Conservation (phyloP, 2,329 filamentous ascomycete genomes). For the Ampelomyces quisqualis region DNA sequence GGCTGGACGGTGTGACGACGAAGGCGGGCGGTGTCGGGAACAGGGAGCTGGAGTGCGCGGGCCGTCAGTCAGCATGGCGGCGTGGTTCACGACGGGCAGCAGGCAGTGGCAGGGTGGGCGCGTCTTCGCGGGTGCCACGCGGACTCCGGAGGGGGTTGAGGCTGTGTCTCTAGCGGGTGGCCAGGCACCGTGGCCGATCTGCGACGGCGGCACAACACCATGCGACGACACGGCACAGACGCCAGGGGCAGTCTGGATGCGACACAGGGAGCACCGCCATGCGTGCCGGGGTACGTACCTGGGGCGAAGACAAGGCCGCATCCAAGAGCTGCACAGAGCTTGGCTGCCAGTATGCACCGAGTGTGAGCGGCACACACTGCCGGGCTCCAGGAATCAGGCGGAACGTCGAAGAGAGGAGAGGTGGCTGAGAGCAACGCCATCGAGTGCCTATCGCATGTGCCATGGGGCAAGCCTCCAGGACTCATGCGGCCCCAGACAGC, state of each 20-base stretch:
- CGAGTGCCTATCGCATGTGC: too few relatives aligned
- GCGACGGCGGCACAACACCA: constrained; percentile 4
- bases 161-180: constrained; percentile 21
- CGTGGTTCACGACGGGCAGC: constrained; percentile 13
- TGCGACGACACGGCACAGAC: constrained; percentile 3
- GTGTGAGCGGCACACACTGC: too few relatives aligned
- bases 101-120: constrained; percentile 21
- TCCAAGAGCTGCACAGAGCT: constrained; percentile 27
- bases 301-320: constrained; percentile 19
- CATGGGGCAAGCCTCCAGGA: too few relatives aligned
- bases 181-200: constrained; percentile 8
- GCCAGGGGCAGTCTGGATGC: constrained; percentile 2
- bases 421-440: neutral
- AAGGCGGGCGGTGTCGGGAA: constrained; percentile 12
- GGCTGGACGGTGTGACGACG: constrained; percentile 21
- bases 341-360: too few relatives aligned
- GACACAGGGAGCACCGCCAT: constrained; percentile 10
- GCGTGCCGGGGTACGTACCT: constrained; percentile 32
- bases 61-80: constrained; percentile 38
- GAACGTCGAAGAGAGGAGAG: too few relatives aligned
- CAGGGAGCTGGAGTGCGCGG: constrained; percentile 22
- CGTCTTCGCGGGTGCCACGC: constrained; percentile 21
- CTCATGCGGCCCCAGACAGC: too few relatives aligned
- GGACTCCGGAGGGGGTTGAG: constrained; percentile 25
- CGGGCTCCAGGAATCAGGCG: too few relatives aligned